Conservation (phyloP, 73 alveolate species). For the Stentor roeselii region DNA sequence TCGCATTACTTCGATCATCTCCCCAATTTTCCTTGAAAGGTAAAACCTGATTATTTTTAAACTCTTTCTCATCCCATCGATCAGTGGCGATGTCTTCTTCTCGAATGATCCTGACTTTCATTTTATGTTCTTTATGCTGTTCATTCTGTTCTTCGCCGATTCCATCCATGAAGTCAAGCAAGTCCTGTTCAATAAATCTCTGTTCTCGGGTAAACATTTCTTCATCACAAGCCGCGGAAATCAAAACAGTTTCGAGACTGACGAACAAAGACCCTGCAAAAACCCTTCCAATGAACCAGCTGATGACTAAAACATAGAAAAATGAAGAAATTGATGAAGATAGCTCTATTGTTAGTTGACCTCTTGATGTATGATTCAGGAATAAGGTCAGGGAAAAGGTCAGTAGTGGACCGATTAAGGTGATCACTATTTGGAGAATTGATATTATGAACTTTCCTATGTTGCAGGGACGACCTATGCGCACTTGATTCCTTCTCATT, state of each 20-base stretch:
- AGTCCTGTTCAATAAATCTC: slow-evolving; percentile 1
- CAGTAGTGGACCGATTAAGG: not conserved
- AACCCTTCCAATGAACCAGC: not conserved
- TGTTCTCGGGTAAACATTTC: slow-evolving; percentile 27
- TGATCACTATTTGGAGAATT: not conserved
- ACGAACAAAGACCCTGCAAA: not conserved
- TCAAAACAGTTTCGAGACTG: not conserved
- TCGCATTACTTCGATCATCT: no score
- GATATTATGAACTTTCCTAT: not conserved
- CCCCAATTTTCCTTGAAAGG: no score
- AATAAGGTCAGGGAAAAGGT: not conserved
- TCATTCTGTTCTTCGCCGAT: not conserved
- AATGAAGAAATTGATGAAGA: not conserved
- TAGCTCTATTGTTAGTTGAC: not conserved
- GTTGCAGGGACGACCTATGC: not conserved
- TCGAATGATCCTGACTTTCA: not conserved
- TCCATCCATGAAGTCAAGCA: slow-evolving; percentile 4
- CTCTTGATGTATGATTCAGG: not conserved
- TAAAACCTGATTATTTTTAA: no score
- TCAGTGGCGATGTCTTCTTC: no score
- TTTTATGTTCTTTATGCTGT: not conserved
- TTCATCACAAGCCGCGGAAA: not conserved
- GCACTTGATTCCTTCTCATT: not conserved
- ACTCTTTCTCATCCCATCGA: no score
- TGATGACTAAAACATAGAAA: not conserved